Conservation (phyloP, 345 rosid species). For the Sisymbrium altissimum region DNA sequence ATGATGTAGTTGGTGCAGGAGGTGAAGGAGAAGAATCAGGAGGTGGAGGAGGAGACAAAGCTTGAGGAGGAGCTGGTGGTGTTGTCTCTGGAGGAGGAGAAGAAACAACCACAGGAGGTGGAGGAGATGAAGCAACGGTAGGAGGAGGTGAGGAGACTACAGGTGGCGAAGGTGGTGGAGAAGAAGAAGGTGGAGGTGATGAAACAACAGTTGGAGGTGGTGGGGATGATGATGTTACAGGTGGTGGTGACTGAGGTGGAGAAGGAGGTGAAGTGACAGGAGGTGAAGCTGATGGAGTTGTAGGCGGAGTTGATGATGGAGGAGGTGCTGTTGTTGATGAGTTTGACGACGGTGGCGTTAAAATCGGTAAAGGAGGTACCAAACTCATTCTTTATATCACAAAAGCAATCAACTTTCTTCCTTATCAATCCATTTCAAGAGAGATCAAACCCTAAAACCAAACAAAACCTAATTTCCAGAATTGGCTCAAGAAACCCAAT, state of each 20-base stretch:
- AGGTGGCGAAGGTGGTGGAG: slow-evolving; percentile 48
- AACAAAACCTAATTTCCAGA: slow-evolving; percentile 12
- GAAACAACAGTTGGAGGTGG: slow-evolving; percentile 47
- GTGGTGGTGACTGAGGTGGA: slow-evolving; percentile 45
- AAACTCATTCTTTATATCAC: slow-evolving; percentile 44
- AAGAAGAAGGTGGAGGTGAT: slow-evolving; percentile 40
- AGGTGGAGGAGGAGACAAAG: slow-evolving; percentile 44
- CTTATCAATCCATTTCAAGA: slow-evolving; percentile 20
- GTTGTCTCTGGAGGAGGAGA: slow-evolving; percentile 38
- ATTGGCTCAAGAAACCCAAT: background rate
- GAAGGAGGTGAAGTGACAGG: slow-evolving; percentile 45
- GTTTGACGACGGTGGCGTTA: slow-evolving; percentile 38
- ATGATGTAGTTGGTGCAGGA: slow-evolving; percentile 13
- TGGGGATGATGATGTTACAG: slow-evolving; percentile 39
- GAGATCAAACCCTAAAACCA: background rate
- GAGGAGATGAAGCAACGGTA: slow-evolving; percentile 40
- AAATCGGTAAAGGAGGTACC: slow-evolving; percentile 44
- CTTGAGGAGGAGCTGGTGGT: slow-evolving; percentile 55
- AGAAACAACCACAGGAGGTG: slow-evolving; percentile 27
- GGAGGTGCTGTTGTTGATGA: slow-evolving; percentile 46
- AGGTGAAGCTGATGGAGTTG: slow-evolving; percentile 47
- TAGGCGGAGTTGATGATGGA: slow-evolving; percentile 39
- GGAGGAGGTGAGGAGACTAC: slow-evolving; percentile 48
- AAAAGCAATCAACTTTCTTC: background rate
- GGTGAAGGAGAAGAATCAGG: slow-evolving; percentile 40